Evolutionary conservation across 768 basidiomycete genomes (phyloP), one percentile per base, ranked within the genome.

Genomic region (Cystofilobasidium capitatum): DNA sequence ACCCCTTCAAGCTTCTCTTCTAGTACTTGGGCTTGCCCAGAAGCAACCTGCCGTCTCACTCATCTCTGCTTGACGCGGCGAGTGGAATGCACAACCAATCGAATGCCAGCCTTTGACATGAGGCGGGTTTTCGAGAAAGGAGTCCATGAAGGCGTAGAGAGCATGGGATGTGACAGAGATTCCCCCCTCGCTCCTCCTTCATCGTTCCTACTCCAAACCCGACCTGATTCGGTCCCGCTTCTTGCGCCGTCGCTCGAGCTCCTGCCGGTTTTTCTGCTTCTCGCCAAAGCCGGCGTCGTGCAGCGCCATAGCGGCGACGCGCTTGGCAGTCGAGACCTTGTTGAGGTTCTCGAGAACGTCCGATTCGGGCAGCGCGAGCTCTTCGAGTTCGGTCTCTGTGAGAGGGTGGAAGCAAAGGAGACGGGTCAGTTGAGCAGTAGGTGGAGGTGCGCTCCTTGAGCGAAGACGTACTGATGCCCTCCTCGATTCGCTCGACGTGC

Each of bases 261-360:
- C 66, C 12, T 59, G 59, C 35, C 66, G 58, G 44, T 89, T 86
- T 77, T 87, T 85, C 77, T 94, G 90, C 63, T 91, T 82, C 75
- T 86, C 83, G 26, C 92, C 94, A 79, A 96, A 96, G 69, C 87
- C 83, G 22, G 89, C 87, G 71, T 91, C 89, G 71, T 92, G 86
- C 67, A 97, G 77, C 49, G 76, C 92, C 91, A 97, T 94, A 64
- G 86, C 89, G 0, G 96, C 94, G 55, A 94, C 78, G 35, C 96
- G 84, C 76, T 96, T 92, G 1, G 93, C 94, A 0, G 88, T 89
- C 12, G 88, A 89, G n/a, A 99, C 92, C 6, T 79, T 78, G 77
- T 94, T 96, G 65, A 99, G 79, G 69, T 86, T 83, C 70, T 90
- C 88, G 65, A 98, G 79, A 4, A 97, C 91, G 69, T 82, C 82